Evolutionary conservation across 495 filamentous ascomycete genomes (phyloP).

Genomic region (Talaromyces adpressus): DNA sequence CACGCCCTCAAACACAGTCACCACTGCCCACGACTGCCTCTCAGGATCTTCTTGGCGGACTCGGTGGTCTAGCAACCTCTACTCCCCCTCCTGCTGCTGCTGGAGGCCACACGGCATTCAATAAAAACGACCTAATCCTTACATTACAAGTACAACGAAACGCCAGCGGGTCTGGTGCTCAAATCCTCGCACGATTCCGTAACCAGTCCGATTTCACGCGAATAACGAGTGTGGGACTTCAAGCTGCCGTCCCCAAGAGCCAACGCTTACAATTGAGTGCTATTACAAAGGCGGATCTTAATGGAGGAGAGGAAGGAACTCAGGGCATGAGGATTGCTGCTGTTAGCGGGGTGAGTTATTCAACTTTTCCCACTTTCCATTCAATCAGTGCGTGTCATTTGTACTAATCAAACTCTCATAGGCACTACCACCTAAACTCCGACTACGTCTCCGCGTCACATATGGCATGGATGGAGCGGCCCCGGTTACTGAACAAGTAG

Average conservation of each 20-base stretch:
- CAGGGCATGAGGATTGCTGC: constrained; percentile 80
- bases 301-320: constrained; percentile 70
- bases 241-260: constrained; percentile 92
- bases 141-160: constrained; percentile 76
- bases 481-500: constrained; percentile 81
- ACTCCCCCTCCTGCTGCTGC: constrained; percentile 30
- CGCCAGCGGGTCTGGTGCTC: constrained; percentile 57
- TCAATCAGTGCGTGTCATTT: neutral
- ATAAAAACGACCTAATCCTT: constrained; percentile 76
- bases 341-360: constrained; percentile 73
- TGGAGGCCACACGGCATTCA: constrained; percentile 58
- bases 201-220: constrained; percentile 59
- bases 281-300: constrained; percentile 72
- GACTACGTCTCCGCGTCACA: constrained; percentile 77
- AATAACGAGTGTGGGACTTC: constrained; percentile 69
- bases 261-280: constrained; percentile 86
- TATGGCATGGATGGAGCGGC: constrained; percentile 64
- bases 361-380: neutral
- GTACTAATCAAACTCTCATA: constrained; percentile 24
- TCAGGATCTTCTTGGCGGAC: constrained; percentile 40
- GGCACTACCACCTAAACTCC: constrained; percentile 62
- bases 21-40: constrained; percentile 29
- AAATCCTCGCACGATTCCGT: constrained; percentile 75
- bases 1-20: constrained; percentile 10
- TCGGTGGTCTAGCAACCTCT: constrained; percentile 32